Conservation (phyloP, 106 monocot species). For the Ottelia alismoides region DNA sequence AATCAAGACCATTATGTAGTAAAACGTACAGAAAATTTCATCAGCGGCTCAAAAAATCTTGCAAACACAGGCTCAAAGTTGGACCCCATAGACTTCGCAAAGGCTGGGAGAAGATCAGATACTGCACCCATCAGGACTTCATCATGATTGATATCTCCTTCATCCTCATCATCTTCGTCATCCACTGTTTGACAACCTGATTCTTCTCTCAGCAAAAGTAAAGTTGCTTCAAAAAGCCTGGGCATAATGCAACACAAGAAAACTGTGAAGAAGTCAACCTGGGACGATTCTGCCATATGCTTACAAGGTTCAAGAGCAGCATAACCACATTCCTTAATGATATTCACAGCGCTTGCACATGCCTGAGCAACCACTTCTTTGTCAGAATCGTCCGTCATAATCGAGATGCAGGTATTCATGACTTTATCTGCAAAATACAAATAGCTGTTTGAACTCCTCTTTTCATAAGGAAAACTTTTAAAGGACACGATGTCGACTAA, state of each 20-base stretch:
- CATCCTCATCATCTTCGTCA: slow-evolving; percentile 76
- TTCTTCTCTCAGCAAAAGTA: slow-evolving; percentile 55
- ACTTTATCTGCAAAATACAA: slow-evolving; percentile 43
- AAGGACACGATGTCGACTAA: too few relatives aligned
- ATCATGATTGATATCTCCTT: slow-evolving; percentile 74
- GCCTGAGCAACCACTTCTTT: slow-evolving; percentile 98
- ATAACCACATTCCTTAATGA: slow-evolving; percentile 69
- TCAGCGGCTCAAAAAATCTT: slow-evolving; percentile 77
- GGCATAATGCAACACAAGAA: slow-evolving; percentile 22
- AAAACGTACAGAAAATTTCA: slow-evolving; percentile 77
- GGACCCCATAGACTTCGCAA: slow-evolving; percentile 84
- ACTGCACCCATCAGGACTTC: slow-evolving; percentile 98
- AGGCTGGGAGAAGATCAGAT: slow-evolving; percentile 93
- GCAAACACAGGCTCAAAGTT: slow-evolving; percentile 78
- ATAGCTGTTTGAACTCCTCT: background rate
- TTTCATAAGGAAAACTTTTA: too few relatives aligned
- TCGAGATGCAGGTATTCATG: slow-evolving; percentile 73
- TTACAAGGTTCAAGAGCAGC: slow-evolving; percentile 51
- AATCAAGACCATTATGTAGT: background rate
- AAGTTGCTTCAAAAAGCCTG: slow-evolving; percentile 72
- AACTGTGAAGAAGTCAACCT: too few relatives aligned
- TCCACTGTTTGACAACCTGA: slow-evolving; percentile 72
- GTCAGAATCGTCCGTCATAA: slow-evolving; percentile 85
- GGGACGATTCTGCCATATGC: slow-evolving; percentile 1
- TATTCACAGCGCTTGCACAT: slow-evolving; percentile 58